phyloP scores from a whole-genome alignment of 2,329 filamentous ascomycete species.

The Exophiala mesophila region DNA sequence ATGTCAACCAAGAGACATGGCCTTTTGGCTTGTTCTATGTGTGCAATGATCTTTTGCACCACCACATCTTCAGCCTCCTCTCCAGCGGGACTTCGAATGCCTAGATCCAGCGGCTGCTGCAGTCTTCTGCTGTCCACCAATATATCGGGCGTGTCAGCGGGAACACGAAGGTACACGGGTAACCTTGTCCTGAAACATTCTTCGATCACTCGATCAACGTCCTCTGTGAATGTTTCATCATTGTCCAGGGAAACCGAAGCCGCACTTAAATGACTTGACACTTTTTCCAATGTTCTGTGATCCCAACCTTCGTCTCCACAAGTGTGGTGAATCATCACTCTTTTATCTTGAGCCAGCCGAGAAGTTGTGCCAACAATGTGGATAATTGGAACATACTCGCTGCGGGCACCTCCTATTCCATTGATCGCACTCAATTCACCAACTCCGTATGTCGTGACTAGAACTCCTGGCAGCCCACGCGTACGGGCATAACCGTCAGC shows the following conservation, averaged over 20 bases:
- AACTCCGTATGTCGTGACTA: conserved; percentile 57
- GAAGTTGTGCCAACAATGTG: conserved; percentile 55
- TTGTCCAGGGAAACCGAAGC: conserved; percentile 15
- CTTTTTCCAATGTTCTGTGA: conserved; percentile 17
- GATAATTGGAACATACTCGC: conserved; percentile 54
- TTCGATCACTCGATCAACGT: conserved; percentile 22
- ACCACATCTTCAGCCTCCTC: too few relatives aligned
- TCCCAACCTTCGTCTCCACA: conserved; percentile 19
- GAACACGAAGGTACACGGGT: too few relatives aligned
- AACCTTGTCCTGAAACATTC: conserved; percentile 1
- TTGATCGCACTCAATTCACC: conserved; percentile 41
- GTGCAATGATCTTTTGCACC: too few relatives aligned
- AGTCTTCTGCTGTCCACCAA: too few relatives aligned
- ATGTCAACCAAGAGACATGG: too few relatives aligned
- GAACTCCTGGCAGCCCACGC: conserved; percentile 22
- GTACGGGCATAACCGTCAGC: conserved; percentile 31
- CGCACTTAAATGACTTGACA: conserved; percentile 12
- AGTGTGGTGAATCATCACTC: conserved; percentile 33
- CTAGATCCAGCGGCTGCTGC: too few relatives aligned
- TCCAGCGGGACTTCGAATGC: too few relatives aligned
- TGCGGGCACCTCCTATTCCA: conserved; percentile 43
- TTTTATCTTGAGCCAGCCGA: conserved; percentile 44
- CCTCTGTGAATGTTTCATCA: conserved; percentile 7
- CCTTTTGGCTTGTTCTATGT: too few relatives aligned
- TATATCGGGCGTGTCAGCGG: too few relatives aligned